Base-by-base conservation (phyloP, 116 monocot species). In the Thalassia testudinum region DNA sequence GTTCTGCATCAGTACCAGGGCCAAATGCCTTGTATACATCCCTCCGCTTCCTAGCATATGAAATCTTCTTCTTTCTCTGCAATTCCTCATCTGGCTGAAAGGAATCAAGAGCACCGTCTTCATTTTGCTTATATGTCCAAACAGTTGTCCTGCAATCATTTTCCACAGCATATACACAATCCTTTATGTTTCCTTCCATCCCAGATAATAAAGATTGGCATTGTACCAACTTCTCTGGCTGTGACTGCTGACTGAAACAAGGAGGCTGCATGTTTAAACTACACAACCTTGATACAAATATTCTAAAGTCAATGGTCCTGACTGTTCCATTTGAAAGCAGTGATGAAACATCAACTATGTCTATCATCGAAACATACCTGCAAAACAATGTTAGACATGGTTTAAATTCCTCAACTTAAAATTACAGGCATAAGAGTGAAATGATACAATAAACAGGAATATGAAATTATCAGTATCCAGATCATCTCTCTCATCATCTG, bases 71-170 rank as follows among this genome's bases (percentile, higher is more conserved):
- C 75, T 71, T 85, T 49, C 50, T 74, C 52, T 59, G 64, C 43
- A 95, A 56, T 60, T 76, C 79, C 42, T 76, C 42, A 27, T 75
- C 77, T 27, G 74, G 81, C 62, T 95, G 95, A 64, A 81, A 95
- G 19, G 48, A 38, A 28, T 95, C 95, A 47, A 88, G 57, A 1
- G 17, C 61, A 1, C 66, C 78, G 56, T 88, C 84, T 66, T 66
- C 44, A 12, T 79, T 61, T 64, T 85, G 79, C 37, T 75, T 73
- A 59, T 88, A 95, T 47, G 82, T 88, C 88, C 95, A 95, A 12
- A 95, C 87, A 23, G 85, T 85, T 27, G 88, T 88, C 52, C 88
- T 78, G 52, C 95, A 95, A 47, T 95, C 95, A 34, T 87, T 88
- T 69, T 95, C 58, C 50, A 95, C 68, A 42, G 76, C 63, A 61